A percentile compares a stretch with the other conserved stretches of the same genome.
These are phyloP conservation scores for Pseudogymnoascus sp. DNA, from an alignment of 2,329 filamentous ascomycete species.

Conservation along the genomic window DNA sequence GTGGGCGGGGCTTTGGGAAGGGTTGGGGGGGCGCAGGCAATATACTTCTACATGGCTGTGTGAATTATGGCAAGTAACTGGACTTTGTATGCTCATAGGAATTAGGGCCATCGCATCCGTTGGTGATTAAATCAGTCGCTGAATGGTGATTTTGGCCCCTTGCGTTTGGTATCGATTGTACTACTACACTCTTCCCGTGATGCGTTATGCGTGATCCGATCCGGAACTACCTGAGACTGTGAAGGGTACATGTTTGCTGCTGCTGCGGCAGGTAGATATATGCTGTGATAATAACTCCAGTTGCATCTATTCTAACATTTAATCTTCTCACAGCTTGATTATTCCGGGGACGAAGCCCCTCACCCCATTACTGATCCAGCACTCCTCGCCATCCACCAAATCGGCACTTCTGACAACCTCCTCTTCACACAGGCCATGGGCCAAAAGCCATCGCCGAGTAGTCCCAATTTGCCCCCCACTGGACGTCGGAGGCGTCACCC, in stretches of 20 bases:
- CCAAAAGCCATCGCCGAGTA: conserved; percentile 74
- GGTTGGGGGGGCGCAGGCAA: neutral
- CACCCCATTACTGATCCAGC: conserved; percentile 85
- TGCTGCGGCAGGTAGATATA: neutral
- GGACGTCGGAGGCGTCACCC: conserved; percentile 74
- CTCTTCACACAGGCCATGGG: conserved; percentile 62
- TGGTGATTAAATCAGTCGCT: neutral
- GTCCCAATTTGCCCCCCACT: conserved; percentile 79
- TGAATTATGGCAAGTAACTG: conserved; percentile 6
- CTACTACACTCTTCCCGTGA: neutral
- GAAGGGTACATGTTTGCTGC: neutral
- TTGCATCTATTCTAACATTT: neutral
- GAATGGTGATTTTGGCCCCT: neutral
- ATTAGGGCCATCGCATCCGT: neutral
- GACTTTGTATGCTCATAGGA: conserved; percentile 6
- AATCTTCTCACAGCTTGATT: conserved; percentile 18
- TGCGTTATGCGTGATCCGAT: neutral
- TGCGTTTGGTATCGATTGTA: neutral
- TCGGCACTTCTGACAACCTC: conserved; percentile 51
- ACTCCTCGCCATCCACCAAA: conserved; percentile 64
- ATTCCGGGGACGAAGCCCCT: conserved; percentile 62
- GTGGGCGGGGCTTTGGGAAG: neutral
- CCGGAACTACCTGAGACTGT: neutral
- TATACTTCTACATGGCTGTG: conserved; percentile 9
- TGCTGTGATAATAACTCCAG: neutral